Evolutionary conservation across 1,139 yeast genomes (phyloP), one percentile per base, ranked within the genome.

Genomic region (Yamadazyma trypodendri): DNA sequence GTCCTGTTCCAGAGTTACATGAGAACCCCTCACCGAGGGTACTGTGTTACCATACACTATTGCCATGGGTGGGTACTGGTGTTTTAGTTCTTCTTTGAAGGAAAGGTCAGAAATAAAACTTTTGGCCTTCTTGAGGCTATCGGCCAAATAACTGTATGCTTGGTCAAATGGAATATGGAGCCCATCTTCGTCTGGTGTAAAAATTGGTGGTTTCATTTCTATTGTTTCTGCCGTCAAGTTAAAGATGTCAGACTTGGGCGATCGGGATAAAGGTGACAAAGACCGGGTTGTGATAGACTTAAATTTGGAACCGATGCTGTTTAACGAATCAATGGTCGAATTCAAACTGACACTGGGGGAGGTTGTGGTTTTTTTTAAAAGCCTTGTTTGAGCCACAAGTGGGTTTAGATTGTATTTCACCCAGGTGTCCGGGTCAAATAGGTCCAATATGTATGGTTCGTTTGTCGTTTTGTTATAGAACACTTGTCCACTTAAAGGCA

Each of bases 21-120:
- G 62, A 2, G 87, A 82, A 2, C 90, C 95, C 38, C 94, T 72
- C 1, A 87, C 89, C 0, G 96, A 85, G 0, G 97, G 96, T 1
- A 87, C 84, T 5, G 75, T 70, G 52, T 84, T 79, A 7, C 96
- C 94, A 54, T 84, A 87, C 0, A 89, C 83, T 2, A 82, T 71
- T 0, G 87, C 94, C 63, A 89, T 58, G 1, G 96, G 96, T 3
- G 97, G 97, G 53, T 87, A 86, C 34, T 66, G 51, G 15, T 64
- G 61, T 13, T 60, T 61, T 24, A 69, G 52, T 12, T 63, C 67
- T 3, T 73, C 70, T 15, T 77, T 72, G 48, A 70, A 80, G 22
- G 75, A 74, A 28, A 89, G 62, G n/a, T 80, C 77, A 13, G 69
- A 60, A 20, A 82, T 48, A 50, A 77, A 89, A 42, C 66, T 60